Percentiles rank a stretch among this genome's conserved stretches.
Conservation (phyloP, 164 flowering plant genomes). For the Vitis vinifera region ASM3070453v1 NC_081817.1:19112001-19112500, state of each 20-base stretch:
- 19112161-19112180: slow-evolving; percentile 47
- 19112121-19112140: slow-evolving; percentile 49
- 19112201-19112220: slow-evolving; percentile 78
- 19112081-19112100: not conserved
- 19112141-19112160: slow-evolving; percentile 51
- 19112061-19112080: not conserved
- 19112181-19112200: slow-evolving; percentile 57
- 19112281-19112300: slow-evolving; percentile 51
- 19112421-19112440: slow-evolving; percentile 76
- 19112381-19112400: slow-evolving; percentile 69
- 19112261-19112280: slow-evolving; percentile 74
- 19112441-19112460: slow-evolving; percentile 20
- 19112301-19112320: slow-evolving; percentile 31
- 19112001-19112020: no score
- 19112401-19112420: slow-evolving; percentile 76
- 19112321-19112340: slow-evolving; percentile 40
- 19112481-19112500: not conserved
- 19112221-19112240: slow-evolving; percentile 70
- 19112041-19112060: not conserved
- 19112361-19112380: slow-evolving; percentile 75
- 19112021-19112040: not conserved
- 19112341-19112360: slow-evolving; percentile 60
- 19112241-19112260: slow-evolving; percentile 66
- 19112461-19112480: not conserved
- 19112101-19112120: slow-evolving; percentile 81